These are phyloP conservation scores for Populus hybrid DNA, from an alignment of 441 rosid genomes.

Conservation along the genomic window DNA sequence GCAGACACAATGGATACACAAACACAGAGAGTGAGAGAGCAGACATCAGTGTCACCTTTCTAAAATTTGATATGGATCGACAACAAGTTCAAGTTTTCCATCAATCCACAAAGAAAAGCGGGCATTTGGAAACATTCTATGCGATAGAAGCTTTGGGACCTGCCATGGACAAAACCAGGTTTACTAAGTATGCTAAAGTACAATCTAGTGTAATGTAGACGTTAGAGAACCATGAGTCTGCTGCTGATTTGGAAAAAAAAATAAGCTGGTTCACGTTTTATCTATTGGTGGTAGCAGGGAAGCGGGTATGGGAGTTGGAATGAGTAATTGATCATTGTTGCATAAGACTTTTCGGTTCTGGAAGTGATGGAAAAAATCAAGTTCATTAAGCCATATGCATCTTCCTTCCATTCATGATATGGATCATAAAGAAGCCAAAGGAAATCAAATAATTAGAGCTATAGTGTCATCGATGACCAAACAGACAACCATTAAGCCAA, in stretches of 20 bases:
- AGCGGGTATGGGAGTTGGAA: not conserved
- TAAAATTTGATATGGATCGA: slow-evolving; percentile 82
- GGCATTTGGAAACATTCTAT: no score
- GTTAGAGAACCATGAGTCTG: not conserved
- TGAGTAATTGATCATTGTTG: not conserved
- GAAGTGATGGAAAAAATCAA: not conserved
- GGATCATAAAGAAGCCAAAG: not conserved
- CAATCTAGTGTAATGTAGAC: not conserved
- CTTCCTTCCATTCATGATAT: not conserved
- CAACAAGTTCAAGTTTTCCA: slow-evolving; percentile 84
- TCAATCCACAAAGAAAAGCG: slow-evolving; percentile 83
- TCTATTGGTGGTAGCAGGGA: not conserved
- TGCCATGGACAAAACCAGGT: slow-evolving; percentile 31
- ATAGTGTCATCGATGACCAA: not conserved
- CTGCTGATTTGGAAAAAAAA: not conserved
- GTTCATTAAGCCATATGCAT: slow-evolving; percentile 1
- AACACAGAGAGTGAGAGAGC: not conserved
- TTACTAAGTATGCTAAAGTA: slow-evolving; percentile 23
- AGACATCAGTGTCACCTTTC: slow-evolving; percentile 52
- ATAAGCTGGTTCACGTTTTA: not conserved
- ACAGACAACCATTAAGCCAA: slow-evolving; percentile 6
- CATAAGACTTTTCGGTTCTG: not conserved
- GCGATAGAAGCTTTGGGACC: slow-evolving; percentile 84
- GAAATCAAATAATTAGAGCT: not conserved
- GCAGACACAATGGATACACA: not conserved